phyloP scores from a whole-genome alignment of 441 rosid genomes.

The Erysimum cheiri region DNA sequence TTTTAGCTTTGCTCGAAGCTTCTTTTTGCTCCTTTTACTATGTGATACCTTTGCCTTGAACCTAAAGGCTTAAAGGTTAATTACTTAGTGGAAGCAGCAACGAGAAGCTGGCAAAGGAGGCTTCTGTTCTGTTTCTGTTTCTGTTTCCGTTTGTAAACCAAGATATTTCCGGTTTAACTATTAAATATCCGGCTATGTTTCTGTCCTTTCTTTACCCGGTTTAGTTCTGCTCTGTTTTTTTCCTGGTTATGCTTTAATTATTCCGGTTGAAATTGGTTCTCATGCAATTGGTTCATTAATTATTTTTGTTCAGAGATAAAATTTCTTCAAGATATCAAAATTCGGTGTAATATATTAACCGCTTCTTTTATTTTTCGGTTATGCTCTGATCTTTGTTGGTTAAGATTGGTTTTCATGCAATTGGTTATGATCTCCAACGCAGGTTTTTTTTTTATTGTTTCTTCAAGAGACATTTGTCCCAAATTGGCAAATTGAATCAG shows the following conservation, averaged over 20 bases:
- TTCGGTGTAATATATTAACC: neutral
- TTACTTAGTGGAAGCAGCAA: conserved; percentile 95
- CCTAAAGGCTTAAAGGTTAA: conserved; percentile 50
- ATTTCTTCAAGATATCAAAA: neutral
- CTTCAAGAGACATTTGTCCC: neutral
- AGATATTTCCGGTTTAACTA: conserved; percentile 23
- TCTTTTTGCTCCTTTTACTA: conserved; percentile 97
- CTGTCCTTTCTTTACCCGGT: neutral
- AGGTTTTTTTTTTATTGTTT: neutral
- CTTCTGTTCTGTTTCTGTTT: conserved; percentile 44
- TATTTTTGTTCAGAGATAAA: too few relatives aligned
- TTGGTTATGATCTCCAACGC: neutral
- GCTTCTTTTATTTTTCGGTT: neutral
- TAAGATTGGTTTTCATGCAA: neutral
- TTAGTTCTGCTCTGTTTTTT: neutral
- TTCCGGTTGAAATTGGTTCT: neutral
- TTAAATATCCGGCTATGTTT: conserved; percentile 25
- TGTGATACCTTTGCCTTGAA: conserved; percentile 56
- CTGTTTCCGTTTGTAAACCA: conserved; percentile 28
- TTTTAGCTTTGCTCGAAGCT: conserved; percentile 53
- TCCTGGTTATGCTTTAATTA: neutral
- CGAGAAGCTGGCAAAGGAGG: conserved; percentile 79
- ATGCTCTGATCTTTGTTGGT: neutral
- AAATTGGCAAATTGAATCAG: neutral
- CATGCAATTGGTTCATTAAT: neutral